These are phyloP conservation scores for Pichia sp. DNA, from an alignment of 1,139 yeast species.

Conservation along the genomic window DNA sequence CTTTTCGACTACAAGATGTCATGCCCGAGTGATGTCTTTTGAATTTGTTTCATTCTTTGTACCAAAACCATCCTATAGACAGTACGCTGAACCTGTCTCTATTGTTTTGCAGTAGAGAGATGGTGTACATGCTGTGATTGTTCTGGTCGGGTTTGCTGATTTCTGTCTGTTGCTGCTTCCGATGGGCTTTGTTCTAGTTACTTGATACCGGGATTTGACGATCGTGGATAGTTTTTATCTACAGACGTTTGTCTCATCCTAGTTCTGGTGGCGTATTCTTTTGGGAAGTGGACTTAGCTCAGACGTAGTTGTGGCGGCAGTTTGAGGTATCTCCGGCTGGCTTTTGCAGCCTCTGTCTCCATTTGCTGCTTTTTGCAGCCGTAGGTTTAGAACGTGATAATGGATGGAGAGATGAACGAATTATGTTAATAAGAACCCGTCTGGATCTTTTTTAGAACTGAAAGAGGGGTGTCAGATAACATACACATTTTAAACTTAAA, in stretches of 20 bases:
- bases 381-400: conserved; percentile 31
- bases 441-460: conserved; percentile 29
- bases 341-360: background rate
- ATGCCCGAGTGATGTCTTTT: too few relatives aligned
- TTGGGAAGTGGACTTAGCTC: conserved; percentile 13
- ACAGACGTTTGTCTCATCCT: conserved; percentile 7
- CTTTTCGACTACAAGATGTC: too few relatives aligned
- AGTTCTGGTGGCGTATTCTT: conserved; percentile 10
- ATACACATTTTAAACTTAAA: conserved; percentile 21
- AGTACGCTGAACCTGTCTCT: conserved; percentile 30
- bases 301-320: background rate
- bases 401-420: conserved; percentile 30
- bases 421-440: conserved; percentile 34
- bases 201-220: background rate
- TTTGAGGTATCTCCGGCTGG: background rate
- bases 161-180: background rate
- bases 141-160: conserved; percentile 1
- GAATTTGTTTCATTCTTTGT: conserved; percentile 22
- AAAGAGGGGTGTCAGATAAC: conserved; percentile 36
- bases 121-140: conserved; percentile 4
- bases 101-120: conserved; percentile 9
- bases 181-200: conserved; percentile 12
- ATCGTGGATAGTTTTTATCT: conserved; percentile 18
- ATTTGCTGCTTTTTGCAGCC: conserved; percentile 11
- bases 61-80: conserved; percentile 34